A percentile compares a stretch with the other conserved stretches of the same genome.
phyloP scores from a whole-genome alignment of 306 rosid genomes.

The Citrullus mucosospermus region DNA sequence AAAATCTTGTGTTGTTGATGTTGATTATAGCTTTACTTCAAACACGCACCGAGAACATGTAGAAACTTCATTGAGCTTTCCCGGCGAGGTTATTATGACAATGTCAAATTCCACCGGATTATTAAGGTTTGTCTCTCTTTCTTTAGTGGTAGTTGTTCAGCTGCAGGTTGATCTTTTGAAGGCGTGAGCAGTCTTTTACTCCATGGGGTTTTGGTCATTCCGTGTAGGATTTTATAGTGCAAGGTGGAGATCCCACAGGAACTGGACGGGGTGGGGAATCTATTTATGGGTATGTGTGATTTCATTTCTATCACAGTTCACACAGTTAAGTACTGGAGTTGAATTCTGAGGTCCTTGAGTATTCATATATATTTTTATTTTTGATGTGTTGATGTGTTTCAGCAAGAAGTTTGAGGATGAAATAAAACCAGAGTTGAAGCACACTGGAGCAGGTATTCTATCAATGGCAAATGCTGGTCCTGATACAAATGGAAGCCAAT shows the following conservation, averaged over 20 bases:
- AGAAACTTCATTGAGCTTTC: slow-evolving; percentile 92
- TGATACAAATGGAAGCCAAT: slow-evolving; percentile 88
- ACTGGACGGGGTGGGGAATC: slow-evolving; percentile 99
- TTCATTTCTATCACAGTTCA: background rate
- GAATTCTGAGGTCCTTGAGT: background rate
- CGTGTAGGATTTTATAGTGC: slow-evolving; percentile 87
- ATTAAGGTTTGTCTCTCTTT: slow-evolving; percentile 50
- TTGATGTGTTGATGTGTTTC: background rate
- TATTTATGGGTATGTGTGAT: slow-evolving; percentile 64
- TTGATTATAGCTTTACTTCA: slow-evolving; percentile 57
- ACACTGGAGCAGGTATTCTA: slow-evolving; percentile 94
- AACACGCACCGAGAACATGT: slow-evolving; percentile 91
- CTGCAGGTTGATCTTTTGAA: background rate
- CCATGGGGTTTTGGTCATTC: slow-evolving; percentile 7
- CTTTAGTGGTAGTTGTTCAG: background rate
- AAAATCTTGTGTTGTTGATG: background rate
- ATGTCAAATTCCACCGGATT: slow-evolving; percentile 89
- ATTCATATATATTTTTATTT: no score
- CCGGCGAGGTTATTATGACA: slow-evolving; percentile 83
- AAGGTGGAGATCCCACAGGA: slow-evolving; percentile 99
- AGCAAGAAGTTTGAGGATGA: slow-evolving; percentile 89
- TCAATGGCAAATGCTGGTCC: slow-evolving; percentile 99
- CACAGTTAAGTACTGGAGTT: background rate
- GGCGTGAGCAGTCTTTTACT: background rate
- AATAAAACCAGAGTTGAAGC: slow-evolving; percentile 81